These are phyloP conservation scores for Diaporthe batatas DNA, from an alignment of 2,329 filamentous ascomycete genomes.

Conservation along the genomic window DNA sequence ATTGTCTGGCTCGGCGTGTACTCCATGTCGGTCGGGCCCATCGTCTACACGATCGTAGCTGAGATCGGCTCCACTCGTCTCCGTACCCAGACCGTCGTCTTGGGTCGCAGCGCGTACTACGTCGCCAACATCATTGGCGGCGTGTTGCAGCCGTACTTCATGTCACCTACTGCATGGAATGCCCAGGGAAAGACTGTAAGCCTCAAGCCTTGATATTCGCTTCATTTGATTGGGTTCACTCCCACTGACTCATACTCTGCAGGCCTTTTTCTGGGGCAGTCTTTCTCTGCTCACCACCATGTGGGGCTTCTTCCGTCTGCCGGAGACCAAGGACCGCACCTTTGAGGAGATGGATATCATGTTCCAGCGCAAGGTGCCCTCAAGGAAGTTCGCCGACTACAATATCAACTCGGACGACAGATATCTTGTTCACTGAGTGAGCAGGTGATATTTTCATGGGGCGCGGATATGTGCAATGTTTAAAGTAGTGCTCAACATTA, in stretches of 20 bases:
- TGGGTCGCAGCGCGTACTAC: slow-evolving; percentile 59
- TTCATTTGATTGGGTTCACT: accelerated
- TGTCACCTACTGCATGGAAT: slow-evolving; percentile 57
- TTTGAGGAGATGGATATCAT: slow-evolving; percentile 61
- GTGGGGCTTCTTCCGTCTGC: slow-evolving; percentile 59
- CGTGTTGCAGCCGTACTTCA: slow-evolving; percentile 54
- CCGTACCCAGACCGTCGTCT: slow-evolving; percentile 60
- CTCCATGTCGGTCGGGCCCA: slow-evolving; percentile 59
- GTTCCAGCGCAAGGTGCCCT: slow-evolving; percentile 51
- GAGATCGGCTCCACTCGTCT: slow-evolving; percentile 61
- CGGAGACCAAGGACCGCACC: slow-evolving; percentile 60
- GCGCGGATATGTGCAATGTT: too few species aligned
- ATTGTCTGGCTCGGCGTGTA: slow-evolving; percentile 61
- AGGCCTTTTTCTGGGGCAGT: slow-evolving; percentile 60
- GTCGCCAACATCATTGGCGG: slow-evolving; percentile 58
- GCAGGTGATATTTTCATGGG: background rate
- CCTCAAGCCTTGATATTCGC: background rate
- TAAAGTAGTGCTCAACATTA: background rate
- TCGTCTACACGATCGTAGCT: slow-evolving; percentile 60
- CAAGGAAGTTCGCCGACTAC: slow-evolving; percentile 51
- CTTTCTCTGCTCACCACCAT: slow-evolving; percentile 53
- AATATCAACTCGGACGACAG: slow-evolving; percentile 44
- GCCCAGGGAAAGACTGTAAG: slow-evolving; percentile 55
- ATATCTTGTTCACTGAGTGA: slow-evolving; percentile 31
- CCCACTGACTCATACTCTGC: background rate